Evolutionary conservation across 2,329 filamentous ascomycete genomes (phyloP), one percentile per base, ranked within the genome.

Genomic region (Penicillium brasilianum): DNA sequence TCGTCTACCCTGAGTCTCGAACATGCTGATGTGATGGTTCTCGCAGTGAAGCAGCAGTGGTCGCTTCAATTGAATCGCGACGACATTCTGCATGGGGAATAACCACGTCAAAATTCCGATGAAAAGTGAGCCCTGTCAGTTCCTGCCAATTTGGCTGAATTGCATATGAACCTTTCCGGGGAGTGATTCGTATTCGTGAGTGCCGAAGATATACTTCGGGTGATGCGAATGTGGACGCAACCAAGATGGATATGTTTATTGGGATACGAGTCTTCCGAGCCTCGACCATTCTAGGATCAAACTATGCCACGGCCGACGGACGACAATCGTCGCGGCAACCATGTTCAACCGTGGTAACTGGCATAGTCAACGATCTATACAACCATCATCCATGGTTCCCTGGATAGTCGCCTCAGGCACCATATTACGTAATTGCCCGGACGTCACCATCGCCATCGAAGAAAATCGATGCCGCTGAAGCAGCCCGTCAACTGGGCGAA

Each of bases 391-490:
- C 28, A 34, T 34, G 28, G 43, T 11, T 13, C 46, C 32, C 14
- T 43, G 39, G 49, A 51, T 48, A 3, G 53, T 46, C 34, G 55
- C 55, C 55, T 58, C 28, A 28, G 20, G n/a, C 50, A 53, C 34
- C 20, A 16, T 28, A 37, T 58, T 58, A 58, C 28, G 44, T 60
- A 60, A 60, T 28, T n/a, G 14, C 4, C 14, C 18, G 36, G 14
- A 56, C 58, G 52, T 60, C 58, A 52, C 52, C 90, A 22, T 93
- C 89, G 52, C 91, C 89, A 6, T 52, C 53, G 44, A 50, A 25
- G 18, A 44, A 52, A 46, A 48, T 37, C n/a, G 50, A 53, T 10
- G 37, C 37, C 20, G 32, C 25, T 28, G 44, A 48, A 44, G 25
- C 9, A 13, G 50, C 32, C 20, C 11, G 30, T 54, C 25, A 22